A percentile compares a stretch with the other conserved stretches of the same genome.
phyloP scores from a whole-genome alignment of 1,284 basidiomycete species.

The Apiotrichum siamense region DNA sequence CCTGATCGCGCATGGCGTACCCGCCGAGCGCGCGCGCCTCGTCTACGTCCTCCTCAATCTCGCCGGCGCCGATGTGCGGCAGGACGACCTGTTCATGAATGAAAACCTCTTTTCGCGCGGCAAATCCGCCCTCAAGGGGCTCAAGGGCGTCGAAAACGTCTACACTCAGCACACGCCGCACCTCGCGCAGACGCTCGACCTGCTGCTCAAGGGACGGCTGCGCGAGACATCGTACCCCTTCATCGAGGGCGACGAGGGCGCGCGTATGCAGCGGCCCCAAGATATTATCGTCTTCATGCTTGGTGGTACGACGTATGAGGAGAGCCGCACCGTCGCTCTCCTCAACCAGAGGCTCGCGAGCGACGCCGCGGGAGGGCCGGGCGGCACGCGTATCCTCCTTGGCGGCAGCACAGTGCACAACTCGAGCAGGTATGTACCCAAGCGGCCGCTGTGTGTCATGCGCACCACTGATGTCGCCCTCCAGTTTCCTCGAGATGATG shows the following conservation, averaged over 20 bases:
- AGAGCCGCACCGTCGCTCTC: constrained; percentile 72
- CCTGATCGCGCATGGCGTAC: constrained; percentile 73
- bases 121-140: constrained; percentile 86
- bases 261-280: constrained; percentile 56
- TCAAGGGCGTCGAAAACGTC: constrained; percentile 99
- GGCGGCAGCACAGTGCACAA: constrained; percentile 92
- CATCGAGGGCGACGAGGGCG: constrained; percentile 58
- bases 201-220: constrained; percentile 77
- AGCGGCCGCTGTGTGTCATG: too few relatives aligned
- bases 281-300: constrained; percentile 93
- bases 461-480: too few relatives aligned
- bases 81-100: constrained; percentile 95
- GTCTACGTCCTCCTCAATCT: constrained; percentile 92
- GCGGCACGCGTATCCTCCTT: constrained; percentile 65
- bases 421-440: constrained; percentile 64
- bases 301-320: constrained; percentile 89
- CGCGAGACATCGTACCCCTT: constrained; percentile 88
- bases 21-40: constrained; percentile 75
- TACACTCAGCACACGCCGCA: constrained; percentile 98
- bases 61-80: constrained; percentile 90
- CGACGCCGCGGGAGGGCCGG: constrained; percentile 46
- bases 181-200: constrained; percentile 84
- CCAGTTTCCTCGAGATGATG: constrained; percentile 48
- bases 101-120: constrained; percentile 93
- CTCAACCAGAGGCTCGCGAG: constrained; percentile 69